Base-by-base conservation (phyloP, 2,329 filamentous ascomycete genomes). In the Calonectria henricotiae region DNA sequence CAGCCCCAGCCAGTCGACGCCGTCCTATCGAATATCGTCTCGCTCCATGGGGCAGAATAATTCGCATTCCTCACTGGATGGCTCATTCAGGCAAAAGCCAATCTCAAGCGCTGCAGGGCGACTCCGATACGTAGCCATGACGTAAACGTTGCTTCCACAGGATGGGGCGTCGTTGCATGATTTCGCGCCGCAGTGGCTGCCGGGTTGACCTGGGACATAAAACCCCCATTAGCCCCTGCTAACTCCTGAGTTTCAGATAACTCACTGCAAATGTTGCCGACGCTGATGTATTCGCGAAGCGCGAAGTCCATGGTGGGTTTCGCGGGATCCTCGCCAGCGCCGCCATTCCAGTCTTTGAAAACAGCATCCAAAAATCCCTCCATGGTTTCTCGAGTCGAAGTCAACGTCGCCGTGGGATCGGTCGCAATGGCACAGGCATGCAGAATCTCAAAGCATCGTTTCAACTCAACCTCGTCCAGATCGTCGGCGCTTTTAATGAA, bases 361-460 rank as follows among this genome's bases (percentile, higher is more conserved):
- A 80, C 68, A 15, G 80, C 80, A 0, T 76, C 76, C 35, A 82
- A 63, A 35, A 81, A 82, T 1, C 77, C 75, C 25, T 82, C 80
- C 63, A 82, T 79, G 7, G 79, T 82, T 20, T 75, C 72, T 12
- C 74, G 71, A 0, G 80, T 81, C 32, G 73, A 74, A 0, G 64
- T 46, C 20, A 79, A 61, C 0, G 72, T 77, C 2, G 78, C 74
- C 4, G 63, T 64, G 0, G 61, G 43, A 3, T 80, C 74, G 1
- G 79, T 81, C 5, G 80, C 79, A 0, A 60, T 30, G 0, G 79
- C 77, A 12, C 80, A 82, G 0, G 79, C 80, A 30, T 81, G 79
- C 4, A 82, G 72, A 23, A 82, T 79, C 32, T 81, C 78, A 23
- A 81, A 82, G 43, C 76, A 80, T 44, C 73, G 72, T n/a, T 75